Evolutionary conservation across 306 rosid genomes (phyloP).

Genomic region (Sindora glabra): DNA sequence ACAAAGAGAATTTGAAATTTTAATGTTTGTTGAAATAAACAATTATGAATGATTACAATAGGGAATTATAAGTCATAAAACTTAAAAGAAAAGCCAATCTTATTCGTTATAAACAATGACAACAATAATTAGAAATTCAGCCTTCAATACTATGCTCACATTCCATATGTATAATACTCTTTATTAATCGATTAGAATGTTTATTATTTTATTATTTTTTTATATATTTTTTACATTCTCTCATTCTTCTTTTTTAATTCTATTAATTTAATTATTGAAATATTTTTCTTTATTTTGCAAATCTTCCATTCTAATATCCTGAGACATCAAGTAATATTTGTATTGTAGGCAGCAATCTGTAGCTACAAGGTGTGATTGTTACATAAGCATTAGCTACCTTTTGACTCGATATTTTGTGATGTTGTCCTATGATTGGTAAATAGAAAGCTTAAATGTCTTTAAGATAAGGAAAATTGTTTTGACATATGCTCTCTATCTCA

Average conservation of each 20-base stretch:
- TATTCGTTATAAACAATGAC: background rate
- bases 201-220: too few relatives aligned
- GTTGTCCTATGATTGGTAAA: conserved; percentile 22
- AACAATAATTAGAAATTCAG: background rate
- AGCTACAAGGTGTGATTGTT: conserved; percentile 9
- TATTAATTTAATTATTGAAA: too few relatives aligned
- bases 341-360: conserved; percentile 4
- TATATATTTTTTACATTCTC: too few relatives aligned
- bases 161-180: too few relatives aligned
- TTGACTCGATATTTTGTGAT: conserved; percentile 1
- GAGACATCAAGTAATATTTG: too few relatives aligned
- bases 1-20: too few relatives aligned
- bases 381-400: conserved; percentile 11
- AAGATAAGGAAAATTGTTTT: conserved; percentile 10
- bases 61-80: background rate
- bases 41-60: background rate
- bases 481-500: background rate
- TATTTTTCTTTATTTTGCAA: too few relatives aligned
- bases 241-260: too few relatives aligned
- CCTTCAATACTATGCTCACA: too few relatives aligned
- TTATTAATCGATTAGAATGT: too few relatives aligned
- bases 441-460: conserved; percentile 25
- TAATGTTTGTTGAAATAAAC: too few relatives aligned
- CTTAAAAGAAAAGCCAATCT: background rate
- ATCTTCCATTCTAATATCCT: too few relatives aligned